A percentile compares a stretch with the other conserved stretches of the same genome.
phyloP scores from a whole-genome alignment of 257 asterid genomes.

The Sherardia arvensis region DNA sequence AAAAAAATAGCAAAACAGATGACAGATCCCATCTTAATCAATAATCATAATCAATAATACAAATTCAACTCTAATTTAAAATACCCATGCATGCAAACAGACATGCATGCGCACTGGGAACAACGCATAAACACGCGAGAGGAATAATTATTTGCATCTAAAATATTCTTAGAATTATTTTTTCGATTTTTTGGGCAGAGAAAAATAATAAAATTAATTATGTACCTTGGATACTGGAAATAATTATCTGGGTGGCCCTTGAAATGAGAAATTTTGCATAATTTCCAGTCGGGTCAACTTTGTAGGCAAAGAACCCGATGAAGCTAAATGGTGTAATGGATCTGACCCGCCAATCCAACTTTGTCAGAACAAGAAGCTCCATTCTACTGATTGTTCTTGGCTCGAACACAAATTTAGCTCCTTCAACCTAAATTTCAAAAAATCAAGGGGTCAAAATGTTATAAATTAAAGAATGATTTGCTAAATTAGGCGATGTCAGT shows the following conservation, averaged over 20 bases:
- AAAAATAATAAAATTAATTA: not conserved
- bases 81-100: not conserved
- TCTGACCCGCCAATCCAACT: constrained; percentile 82
- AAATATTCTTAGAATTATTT: not conserved
- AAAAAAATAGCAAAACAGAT: no score
- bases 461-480: no score
- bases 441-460: not conserved
- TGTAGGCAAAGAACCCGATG: constrained; percentile 57
- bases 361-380: constrained; percentile 83
- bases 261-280: constrained; percentile 56
- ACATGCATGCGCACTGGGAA: not conserved
- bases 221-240: constrained; percentile 66
- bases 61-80: not conserved
- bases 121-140: not conserved
- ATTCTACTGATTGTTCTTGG: constrained; percentile 65
- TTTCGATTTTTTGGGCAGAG: not conserved
- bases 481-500: no score
- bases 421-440: constrained; percentile 57
- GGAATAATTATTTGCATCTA: not conserved
- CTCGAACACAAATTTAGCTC: constrained; percentile 57
- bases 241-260: constrained; percentile 53
- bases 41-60: not conserved
- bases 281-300: constrained; percentile 65
- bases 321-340: constrained; percentile 71
- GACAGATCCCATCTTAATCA: not conserved